Conservation (phyloP, 2,329 filamentous ascomycete species). For the Fusarium torulosum region DNA sequence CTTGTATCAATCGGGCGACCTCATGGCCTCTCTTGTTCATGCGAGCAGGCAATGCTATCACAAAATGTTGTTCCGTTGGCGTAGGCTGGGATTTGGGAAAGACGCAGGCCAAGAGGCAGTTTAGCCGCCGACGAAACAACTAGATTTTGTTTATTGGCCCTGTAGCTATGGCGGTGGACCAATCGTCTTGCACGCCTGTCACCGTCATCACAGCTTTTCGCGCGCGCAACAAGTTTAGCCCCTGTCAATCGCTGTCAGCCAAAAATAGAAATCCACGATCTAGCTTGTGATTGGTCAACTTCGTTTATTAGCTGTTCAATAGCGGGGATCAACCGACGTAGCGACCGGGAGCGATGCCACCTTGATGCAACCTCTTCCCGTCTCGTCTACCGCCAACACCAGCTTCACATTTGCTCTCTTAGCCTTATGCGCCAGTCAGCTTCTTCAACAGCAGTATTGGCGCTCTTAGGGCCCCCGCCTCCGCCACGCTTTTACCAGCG, state of each 20-base stretch:
- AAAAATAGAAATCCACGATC: constrained; percentile 53
- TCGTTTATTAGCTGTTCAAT: constrained; percentile 37
- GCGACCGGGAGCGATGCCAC: constrained; percentile 42
- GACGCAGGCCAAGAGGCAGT: constrained; percentile 39
- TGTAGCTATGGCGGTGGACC: constrained; percentile 31
- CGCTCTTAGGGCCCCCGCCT: constrained; percentile 29
- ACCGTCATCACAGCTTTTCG: constrained; percentile 49
- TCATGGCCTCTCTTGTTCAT: constrained; percentile 42
- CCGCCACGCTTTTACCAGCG: constrained; percentile 24
- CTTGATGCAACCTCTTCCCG: constrained; percentile 38
- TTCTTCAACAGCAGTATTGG: constrained; percentile 33
- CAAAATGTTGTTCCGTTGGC: constrained; percentile 33
- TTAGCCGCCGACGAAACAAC: constrained; percentile 47
- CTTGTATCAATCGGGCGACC: constrained; percentile 43
- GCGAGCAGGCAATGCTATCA: constrained; percentile 43
- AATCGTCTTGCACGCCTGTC: constrained; percentile 45
- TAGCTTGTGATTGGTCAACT: constrained; percentile 51
- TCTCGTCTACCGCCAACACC: constrained; percentile 41
- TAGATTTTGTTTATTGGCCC: constrained; percentile 39
- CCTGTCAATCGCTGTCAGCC: constrained; percentile 47
- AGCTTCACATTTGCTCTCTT: constrained; percentile 34
- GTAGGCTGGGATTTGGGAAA: not conserved
- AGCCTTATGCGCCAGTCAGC: constrained; percentile 45
- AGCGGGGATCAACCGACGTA: constrained; percentile 40
- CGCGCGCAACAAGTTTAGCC: constrained; percentile 54